A percentile compares a stretch with the other conserved stretches of the same genome.
phyloP scores from a whole-genome alignment of 495 filamentous ascomycete genomes.

The Podospora pseudopauciseta region DNA sequence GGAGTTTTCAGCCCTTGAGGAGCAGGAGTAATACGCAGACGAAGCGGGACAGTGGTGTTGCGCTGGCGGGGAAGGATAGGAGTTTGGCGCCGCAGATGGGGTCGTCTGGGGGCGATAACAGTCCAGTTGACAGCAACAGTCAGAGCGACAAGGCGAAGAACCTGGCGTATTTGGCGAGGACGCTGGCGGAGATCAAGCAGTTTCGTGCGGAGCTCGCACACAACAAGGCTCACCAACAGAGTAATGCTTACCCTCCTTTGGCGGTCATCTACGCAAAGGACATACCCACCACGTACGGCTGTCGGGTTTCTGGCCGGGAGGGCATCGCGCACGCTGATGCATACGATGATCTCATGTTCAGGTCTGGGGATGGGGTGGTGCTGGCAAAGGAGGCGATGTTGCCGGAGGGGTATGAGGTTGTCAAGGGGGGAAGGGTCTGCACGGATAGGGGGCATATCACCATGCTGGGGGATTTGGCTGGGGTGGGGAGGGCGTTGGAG shows the following conservation, averaged over 20 bases:
- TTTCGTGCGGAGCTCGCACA: slow-evolving; percentile 74
- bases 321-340: slow-evolving; percentile 69
- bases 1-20: slow-evolving; percentile 29
- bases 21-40: slow-evolving; percentile 28
- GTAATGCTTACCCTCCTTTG: slow-evolving; percentile 75
- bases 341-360: slow-evolving; percentile 86
- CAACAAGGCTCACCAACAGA: slow-evolving; percentile 51
- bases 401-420: slow-evolving; percentile 71
- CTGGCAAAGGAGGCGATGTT: slow-evolving; percentile 83
- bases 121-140: background rate
- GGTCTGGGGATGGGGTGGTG: slow-evolving; percentile 85
- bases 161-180: slow-evolving; percentile 71
- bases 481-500: slow-evolving; percentile 67
- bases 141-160: slow-evolving; percentile 30
- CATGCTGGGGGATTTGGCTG: slow-evolving; percentile 79
- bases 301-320: slow-evolving; percentile 59
- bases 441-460: slow-evolving; percentile 84
- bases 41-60: background rate
- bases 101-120: background rate
- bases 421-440: slow-evolving; percentile 65
- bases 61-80: slow-evolving; percentile 19
- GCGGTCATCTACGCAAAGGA: slow-evolving; percentile 86
- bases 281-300: slow-evolving; percentile 78
- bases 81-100: slow-evolving; percentile 50
- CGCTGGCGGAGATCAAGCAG: slow-evolving; percentile 60